Conservation (phyloP, 164 flowering plant species). For the Tetrastigma voinierianum region DNA sequence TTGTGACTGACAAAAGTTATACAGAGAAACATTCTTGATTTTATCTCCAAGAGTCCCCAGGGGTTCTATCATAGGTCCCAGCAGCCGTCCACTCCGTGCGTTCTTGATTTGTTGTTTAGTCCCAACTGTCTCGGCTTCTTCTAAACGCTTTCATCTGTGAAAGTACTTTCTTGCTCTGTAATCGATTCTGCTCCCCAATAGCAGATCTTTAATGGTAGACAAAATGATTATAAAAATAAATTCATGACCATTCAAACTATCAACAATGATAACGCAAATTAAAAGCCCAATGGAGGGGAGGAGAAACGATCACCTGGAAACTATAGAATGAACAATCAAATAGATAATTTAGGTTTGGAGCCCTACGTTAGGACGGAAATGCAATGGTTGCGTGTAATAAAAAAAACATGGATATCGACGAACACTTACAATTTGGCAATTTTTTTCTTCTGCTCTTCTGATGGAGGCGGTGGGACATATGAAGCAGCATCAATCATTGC, state of each 20-base stretch:
- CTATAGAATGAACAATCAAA: not conserved
- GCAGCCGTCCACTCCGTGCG: too few relatives aligned
- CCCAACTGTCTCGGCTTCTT: slow-evolving; percentile 74
- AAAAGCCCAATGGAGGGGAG: too few relatives aligned
- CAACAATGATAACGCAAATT: not conserved
- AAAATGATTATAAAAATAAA: not conserved
- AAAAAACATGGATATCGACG: not conserved
- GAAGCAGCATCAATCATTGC: slow-evolving; percentile 95
- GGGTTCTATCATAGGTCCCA: too few relatives aligned
- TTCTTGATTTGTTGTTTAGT: slow-evolving; percentile 18
- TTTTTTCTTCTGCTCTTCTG: slow-evolving; percentile 87
- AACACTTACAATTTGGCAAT: slow-evolving; percentile 70
- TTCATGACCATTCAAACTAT: not conserved
- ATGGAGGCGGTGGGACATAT: slow-evolving; percentile 98
- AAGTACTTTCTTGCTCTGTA: slow-evolving; percentile 69
- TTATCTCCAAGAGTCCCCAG: not conserved
- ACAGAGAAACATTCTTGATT: too few relatives aligned
- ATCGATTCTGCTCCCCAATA: slow-evolving; percentile 73
- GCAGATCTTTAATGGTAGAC: slow-evolving; percentile 61
- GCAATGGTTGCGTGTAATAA: not conserved
- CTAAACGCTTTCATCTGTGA: slow-evolving; percentile 86
- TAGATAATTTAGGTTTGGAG: too few relatives aligned
- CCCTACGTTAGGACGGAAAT: not conserved
- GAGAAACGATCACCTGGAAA: not conserved
- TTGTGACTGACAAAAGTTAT: not conserved